Evolutionary conservation across 177 flowering plant species (phyloP).

Genomic region (Tripterygium wilfordii): DNA sequence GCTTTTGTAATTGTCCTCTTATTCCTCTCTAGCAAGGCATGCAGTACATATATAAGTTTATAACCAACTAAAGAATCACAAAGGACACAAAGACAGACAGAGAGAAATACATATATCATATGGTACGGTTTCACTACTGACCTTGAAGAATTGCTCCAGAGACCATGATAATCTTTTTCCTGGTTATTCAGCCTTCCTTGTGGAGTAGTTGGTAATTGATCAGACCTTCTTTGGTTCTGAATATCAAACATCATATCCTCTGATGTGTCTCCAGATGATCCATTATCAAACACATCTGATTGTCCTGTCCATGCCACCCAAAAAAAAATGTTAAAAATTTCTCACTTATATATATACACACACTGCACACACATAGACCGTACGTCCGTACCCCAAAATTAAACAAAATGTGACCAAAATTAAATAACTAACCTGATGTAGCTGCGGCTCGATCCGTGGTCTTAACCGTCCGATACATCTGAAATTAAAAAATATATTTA

Average conservation of each 20-base stretch:
- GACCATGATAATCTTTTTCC: constrained; percentile 40
- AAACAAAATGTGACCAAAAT: background rate
- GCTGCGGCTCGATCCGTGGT: constrained; percentile 83
- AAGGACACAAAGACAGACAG: too few species aligned
- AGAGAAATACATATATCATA: too few species aligned
- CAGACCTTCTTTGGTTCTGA: constrained; percentile 36
- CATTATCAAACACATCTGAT: constrained; percentile 70
- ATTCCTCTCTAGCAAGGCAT: too few species aligned
- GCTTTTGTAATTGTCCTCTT: too few species aligned
- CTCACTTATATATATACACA: too few species aligned
- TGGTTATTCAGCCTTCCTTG: constrained; percentile 40
- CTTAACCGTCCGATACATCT: constrained; percentile 97
- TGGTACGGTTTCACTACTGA: constrained; percentile 14
- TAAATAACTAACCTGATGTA: constrained; percentile 51
- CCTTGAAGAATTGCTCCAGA: constrained; percentile 89
- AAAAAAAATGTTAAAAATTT: background rate
- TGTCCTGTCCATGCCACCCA: constrained; percentile 29
- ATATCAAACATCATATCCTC: constrained; percentile 60
- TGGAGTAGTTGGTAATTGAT: constrained; percentile 23
- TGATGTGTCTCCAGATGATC: constrained; percentile 79
- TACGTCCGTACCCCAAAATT: too few species aligned
- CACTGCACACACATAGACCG: too few species aligned
- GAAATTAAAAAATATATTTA: constrained; percentile 12
- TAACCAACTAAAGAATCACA: too few species aligned
- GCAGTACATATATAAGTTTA: too few species aligned